phyloP scores from a whole-genome alignment of 495 filamentous ascomycete genomes.

The Neurospora tetrasperma region DNA sequence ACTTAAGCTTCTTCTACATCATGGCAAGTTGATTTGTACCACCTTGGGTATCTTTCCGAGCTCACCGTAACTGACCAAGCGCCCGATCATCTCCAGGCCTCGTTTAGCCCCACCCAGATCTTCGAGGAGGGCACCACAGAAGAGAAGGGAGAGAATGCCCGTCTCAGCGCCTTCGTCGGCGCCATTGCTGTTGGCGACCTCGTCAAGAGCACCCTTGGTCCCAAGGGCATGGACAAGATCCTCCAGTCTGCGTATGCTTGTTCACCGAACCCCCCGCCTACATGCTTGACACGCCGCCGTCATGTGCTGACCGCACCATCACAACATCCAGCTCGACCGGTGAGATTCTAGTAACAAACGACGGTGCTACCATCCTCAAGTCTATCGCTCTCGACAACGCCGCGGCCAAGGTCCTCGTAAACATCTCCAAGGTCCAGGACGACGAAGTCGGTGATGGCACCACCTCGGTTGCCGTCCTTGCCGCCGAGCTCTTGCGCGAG shows the following conservation, averaged over 20 bases:
- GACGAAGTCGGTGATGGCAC: conserved; percentile 98
- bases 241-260: conserved; percentile 80
- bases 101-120: conserved; percentile 88
- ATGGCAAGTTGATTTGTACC: not conserved
- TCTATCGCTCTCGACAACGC: conserved; percentile 98
- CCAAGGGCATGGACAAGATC: conserved; percentile 99
- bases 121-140: conserved; percentile 95
- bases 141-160: conserved; percentile 98
- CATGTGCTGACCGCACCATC: conserved; percentile 14
- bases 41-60: not conserved
- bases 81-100: conserved; percentile 25
- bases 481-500: conserved; percentile 89
- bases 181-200: conserved; percentile 95
- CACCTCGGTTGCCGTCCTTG: conserved; percentile 73
- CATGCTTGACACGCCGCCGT: not conserved
- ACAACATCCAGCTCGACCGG: conserved; percentile 64
- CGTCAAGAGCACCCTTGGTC: conserved; percentile 93
- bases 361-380: conserved; percentile 96
- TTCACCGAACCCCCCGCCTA: not conserved
- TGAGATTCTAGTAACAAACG: conserved; percentile 96
- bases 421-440: conserved; percentile 98
- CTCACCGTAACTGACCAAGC: not conserved
- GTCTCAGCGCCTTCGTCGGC: conserved; percentile 91
- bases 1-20: not conserved
- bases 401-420: conserved; percentile 92